Evolutionary conservation across 345 rosid species (phyloP), one percentile per base, ranked within the genome.

Genomic region (Citrus glauca): DNA sequence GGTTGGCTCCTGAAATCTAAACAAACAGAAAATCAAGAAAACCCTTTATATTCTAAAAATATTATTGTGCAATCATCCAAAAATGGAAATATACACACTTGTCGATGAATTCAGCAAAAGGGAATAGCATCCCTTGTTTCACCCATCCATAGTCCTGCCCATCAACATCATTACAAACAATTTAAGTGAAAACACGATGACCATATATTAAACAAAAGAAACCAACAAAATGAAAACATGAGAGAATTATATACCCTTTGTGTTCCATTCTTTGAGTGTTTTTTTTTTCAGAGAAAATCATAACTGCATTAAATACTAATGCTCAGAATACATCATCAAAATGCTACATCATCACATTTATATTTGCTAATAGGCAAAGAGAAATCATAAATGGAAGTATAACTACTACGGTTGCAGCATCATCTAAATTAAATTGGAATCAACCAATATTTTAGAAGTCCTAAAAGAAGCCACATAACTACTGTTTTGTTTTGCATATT

Each of bases 131-230:
- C 75, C 99, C 98, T 79, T 87, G 93, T 78, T 91, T 93, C 80
- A 91, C 88, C 99, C 99, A 97, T 20, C 91, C 94, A 80, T 97
- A 94, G 80, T 97, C 99, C 98, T 96, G 87, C 70, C 10, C 63
- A 79, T 72, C n/a, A 83, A 60, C 71, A 77, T 50, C 68, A 24
- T 77, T 81, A 69, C 71, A 72, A 61, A 28, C 33, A 75, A 73
- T 65, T 35, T 70, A 4, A 63, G 9, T 8, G 20, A 68, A 78
- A 69, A 27, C 69, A 69, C 9, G 27, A 72, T 66, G 45, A 48
- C 25, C 71, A 74, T 45, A 57, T 63, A 76, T 50, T 24, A 78
- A 77, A 65, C 50, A 30, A 73, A 32, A 73, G 71, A 73, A 75
- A 66, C 13, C 55, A 33, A 48, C 33, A 62, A 69, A 71, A 33